A percentile compares a stretch with the other conserved stretches of the same genome.
Conservation (phyloP, 73 alveolate genomes). For the Stentor coeruleus region DNA sequence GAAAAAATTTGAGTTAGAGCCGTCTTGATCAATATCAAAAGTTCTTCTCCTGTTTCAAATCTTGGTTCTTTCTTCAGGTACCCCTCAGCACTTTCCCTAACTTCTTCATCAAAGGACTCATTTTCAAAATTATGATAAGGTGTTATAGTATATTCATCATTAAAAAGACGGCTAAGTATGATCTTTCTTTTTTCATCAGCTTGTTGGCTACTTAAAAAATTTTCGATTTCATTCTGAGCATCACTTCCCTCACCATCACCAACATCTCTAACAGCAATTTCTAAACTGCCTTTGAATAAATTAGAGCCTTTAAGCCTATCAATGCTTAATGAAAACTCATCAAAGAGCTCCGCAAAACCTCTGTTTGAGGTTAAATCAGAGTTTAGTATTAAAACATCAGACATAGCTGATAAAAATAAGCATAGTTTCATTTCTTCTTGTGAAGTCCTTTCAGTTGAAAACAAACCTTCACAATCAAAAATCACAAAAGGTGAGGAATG, state of each 20-base stretch:
- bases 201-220: neutral
- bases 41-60: neutral
- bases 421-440: conserved; percentile 62
- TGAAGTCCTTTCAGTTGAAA: conserved; percentile 52
- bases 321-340: neutral
- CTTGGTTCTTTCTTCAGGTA: neutral
- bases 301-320: conserved; percentile 6
- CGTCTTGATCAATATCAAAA: neutral
- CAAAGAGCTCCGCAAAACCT: neutral
- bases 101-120: neutral
- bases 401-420: conserved; percentile 36
- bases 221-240: neutral
- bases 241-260: conserved; percentile 6
- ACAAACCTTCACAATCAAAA: conserved; percentile 71
- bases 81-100: neutral
- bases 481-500: conserved; percentile 33
- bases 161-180: neutral
- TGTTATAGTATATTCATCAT: neutral
- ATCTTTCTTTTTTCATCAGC: neutral
- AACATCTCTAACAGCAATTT: conserved; percentile 15
- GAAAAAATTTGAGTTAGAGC: neutral
- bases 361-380: conserved; percentile 35
- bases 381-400: conserved; percentile 58
- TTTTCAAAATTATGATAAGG: conserved; percentile 13
- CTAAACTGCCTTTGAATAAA: conserved; percentile 15